phyloP scores from a whole-genome alignment of 192 early-diverging fungal species.

The Linnemannia elongata region DNA sequence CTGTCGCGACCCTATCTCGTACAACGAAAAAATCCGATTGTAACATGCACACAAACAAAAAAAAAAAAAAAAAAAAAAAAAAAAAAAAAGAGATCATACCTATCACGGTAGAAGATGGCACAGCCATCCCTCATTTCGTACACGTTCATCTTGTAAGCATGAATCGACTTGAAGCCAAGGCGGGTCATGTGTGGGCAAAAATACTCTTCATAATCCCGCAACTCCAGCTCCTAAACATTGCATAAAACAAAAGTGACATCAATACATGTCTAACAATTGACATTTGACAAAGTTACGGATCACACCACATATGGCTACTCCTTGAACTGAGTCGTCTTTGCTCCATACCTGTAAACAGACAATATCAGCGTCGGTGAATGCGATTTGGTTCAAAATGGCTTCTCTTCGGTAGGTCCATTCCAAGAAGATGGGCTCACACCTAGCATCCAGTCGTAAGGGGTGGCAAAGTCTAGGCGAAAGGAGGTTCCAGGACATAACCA shows the following conservation, averaged over 20 bases:
- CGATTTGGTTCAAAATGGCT: constrained; percentile 50
- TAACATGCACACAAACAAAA: not conserved
- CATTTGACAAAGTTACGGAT: not conserved
- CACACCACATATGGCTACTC: not conserved
- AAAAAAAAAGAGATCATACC: constrained; percentile 10
- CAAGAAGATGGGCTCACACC: constrained; percentile 40
- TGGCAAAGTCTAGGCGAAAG: constrained; percentile 50
- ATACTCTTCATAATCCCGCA: constrained; percentile 51
- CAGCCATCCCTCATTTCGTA: constrained; percentile 56
- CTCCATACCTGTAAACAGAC: constrained; percentile 46
- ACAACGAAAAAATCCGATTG: not conserved
- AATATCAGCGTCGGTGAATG: constrained; percentile 47
- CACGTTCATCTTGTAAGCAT: constrained; percentile 55
- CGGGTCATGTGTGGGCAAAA: constrained; percentile 36
- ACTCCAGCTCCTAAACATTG: constrained; percentile 35
- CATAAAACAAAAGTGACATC: not conserved
- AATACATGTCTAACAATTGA: not conserved
- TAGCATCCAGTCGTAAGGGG: constrained; percentile 32
- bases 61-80: not conserved
- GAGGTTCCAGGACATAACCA: constrained; percentile 53
- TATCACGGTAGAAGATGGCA: constrained; percentile 55
- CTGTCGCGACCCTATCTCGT: constrained; percentile 3
- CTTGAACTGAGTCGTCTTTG: not conserved
- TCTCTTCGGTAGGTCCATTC: constrained; percentile 51
- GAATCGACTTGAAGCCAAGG: constrained; percentile 47